Percentiles rank a stretch among this genome's conserved stretches.
These are phyloP conservation scores for Geum urbanum DNA, from an alignment of 306 rosid genomes.

Conservation along the genomic window DNA sequence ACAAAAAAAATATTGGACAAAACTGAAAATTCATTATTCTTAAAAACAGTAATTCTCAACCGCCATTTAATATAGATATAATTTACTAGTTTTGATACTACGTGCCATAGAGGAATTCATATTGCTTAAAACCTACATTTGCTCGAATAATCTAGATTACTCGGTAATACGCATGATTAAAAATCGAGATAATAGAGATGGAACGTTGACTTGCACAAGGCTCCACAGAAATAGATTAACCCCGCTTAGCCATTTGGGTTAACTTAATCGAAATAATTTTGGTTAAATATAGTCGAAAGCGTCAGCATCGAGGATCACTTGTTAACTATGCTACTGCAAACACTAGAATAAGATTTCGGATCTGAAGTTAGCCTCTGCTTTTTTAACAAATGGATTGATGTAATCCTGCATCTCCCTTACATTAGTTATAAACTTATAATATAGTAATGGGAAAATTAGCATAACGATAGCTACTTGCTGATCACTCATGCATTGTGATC, in stretches of 20 bases:
- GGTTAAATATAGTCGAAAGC: background rate
- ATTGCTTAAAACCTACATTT: too few relatives aligned
- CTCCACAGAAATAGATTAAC: background rate
- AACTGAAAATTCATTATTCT: too few relatives aligned
- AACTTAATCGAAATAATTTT: too few relatives aligned
- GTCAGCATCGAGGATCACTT: background rate
- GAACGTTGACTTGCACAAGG: background rate
- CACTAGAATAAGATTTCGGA: background rate
- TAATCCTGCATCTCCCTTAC: background rate
- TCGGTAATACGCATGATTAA: background rate
- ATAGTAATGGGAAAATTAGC: background rate
- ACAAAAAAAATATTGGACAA: too few relatives aligned
- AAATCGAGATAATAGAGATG: background rate
- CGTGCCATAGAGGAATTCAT: too few relatives aligned
- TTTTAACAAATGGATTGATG: background rate
- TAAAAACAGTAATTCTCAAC: too few relatives aligned
- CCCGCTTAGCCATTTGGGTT: too few relatives aligned
- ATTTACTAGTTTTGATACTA: too few relatives aligned
- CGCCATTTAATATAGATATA: too few relatives aligned
- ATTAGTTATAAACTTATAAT: background rate
- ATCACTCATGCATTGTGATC: background rate
- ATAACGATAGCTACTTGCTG: background rate
- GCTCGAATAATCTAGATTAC: too few relatives aligned
- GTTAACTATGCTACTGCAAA: background rate
- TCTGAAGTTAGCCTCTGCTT: background rate